phyloP scores from a whole-genome alignment of 805 yeast genomes.

The Babjeviella inositovora region DNA sequence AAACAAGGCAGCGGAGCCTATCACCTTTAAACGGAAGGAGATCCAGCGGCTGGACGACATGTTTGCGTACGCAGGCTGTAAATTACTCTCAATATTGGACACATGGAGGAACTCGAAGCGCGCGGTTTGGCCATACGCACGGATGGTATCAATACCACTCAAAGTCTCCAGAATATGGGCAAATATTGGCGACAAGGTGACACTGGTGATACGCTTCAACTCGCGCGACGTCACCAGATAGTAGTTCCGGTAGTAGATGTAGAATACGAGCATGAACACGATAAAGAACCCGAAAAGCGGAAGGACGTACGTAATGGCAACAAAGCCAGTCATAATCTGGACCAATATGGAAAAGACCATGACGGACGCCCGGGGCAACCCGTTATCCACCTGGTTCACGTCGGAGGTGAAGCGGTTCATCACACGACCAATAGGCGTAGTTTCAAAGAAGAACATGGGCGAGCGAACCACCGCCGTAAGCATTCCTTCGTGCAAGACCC shows the following conservation, averaged over 20 bases:
- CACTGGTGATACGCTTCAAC: conserved; percentile 54
- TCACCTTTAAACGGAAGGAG: conserved; percentile 39
- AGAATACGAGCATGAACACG: conserved; percentile 27
- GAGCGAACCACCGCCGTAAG: conserved; percentile 33
- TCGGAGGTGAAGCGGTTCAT: conserved; percentile 53
- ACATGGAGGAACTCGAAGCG: conserved; percentile 45
- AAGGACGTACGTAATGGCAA: conserved; percentile 32
- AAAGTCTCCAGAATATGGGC: conserved; percentile 75
- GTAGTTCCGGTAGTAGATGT: conserved; percentile 54
- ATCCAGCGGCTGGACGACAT: conserved; percentile 53
- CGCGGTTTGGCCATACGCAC: conserved; percentile 52
- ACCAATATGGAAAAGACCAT: conserved; percentile 26
- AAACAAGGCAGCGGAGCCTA: conserved; percentile 40
- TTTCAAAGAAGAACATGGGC: conserved; percentile 55
- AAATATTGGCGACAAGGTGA: conserved; percentile 61
- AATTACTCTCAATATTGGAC: conserved; percentile 29
- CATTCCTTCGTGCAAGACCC: conserved; percentile 38
- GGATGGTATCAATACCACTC: conserved; percentile 61
- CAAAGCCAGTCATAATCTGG: conserved; percentile 28
- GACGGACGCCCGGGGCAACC: conserved; percentile 35
- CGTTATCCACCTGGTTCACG: conserved; percentile 36
- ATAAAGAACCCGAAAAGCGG: conserved; percentile 37
- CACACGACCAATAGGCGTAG: conserved; percentile 54
- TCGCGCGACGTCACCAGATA: conserved; percentile 65
- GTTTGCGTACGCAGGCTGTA: conserved; percentile 28